These are phyloP conservation scores for Candida suzukii DNA, from an alignment of 805 yeast genomes.

Conservation along the genomic window DNA sequence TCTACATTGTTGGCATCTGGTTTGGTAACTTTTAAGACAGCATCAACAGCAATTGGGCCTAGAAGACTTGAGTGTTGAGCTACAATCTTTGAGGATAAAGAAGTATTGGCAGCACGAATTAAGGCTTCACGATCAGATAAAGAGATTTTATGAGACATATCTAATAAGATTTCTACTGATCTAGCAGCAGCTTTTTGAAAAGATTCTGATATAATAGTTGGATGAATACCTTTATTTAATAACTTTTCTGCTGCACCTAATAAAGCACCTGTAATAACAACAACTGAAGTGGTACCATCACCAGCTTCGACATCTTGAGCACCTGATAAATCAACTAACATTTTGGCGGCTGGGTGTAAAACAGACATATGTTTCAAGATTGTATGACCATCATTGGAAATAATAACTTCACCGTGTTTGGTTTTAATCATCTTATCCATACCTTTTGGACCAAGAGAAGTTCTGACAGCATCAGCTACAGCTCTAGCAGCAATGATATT, in stretches of 20 bases:
- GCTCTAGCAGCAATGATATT: constrained; percentile 91
- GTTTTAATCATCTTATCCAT: constrained; percentile 99
- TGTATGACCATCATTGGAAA: constrained; percentile 98
- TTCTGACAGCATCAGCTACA: constrained; percentile 91
- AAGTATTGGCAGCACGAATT: constrained; percentile 89
- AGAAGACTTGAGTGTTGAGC: constrained; percentile 81
- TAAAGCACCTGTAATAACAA: constrained; percentile 88
- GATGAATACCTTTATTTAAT: constrained; percentile 87
- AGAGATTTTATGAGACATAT: constrained; percentile 79
- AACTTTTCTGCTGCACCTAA: constrained; percentile 92
- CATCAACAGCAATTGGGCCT: constrained; percentile 92
- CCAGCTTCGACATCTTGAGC: constrained; percentile 99
- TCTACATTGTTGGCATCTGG: constrained; percentile 61
- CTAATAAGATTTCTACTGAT: constrained; percentile 73
- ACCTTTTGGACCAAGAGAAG: constrained; percentile 96
- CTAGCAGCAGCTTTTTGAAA: constrained; percentile 85
- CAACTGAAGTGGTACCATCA: constrained; percentile 98
- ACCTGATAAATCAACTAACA: constrained; percentile 92
- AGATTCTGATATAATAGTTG: constrained; percentile 88
- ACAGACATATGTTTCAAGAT: constrained; percentile 97
- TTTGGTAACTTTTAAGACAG: constrained; percentile 65
- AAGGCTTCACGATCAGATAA: constrained; percentile 75
- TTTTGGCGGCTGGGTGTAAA: constrained; percentile 96
- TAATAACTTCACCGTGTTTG: constrained; percentile 83
- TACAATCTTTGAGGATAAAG: constrained; percentile 90